Percentiles rank a stretch among this genome's conserved stretches.
Conservation (phyloP, 73 alveolate species). For the Halteria grandinella region DNA sequence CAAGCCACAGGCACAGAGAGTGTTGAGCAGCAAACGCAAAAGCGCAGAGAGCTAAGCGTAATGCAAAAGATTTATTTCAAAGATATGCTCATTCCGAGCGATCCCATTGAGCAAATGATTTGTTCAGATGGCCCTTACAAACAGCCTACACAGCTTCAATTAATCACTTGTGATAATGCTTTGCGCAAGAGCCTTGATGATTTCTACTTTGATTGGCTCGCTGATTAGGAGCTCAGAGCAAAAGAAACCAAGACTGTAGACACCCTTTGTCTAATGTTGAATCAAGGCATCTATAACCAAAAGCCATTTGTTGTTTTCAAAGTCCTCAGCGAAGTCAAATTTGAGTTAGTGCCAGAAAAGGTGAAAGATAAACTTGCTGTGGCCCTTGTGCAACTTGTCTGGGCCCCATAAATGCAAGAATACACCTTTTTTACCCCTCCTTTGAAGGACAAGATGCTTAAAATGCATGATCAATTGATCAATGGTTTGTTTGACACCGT, state of each 20-base stretch:
- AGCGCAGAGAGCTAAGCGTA: background rate
- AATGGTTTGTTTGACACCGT: background rate
- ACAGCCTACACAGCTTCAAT: too few species aligned
- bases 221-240: background rate
- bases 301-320: slow-evolving; percentile 7
- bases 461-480: background rate
- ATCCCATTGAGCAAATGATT: slow-evolving; percentile 12
- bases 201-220: slow-evolving; percentile 9
- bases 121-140: background rate
- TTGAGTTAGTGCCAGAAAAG: background rate
- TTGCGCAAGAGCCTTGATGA: background rate
- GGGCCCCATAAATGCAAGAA: slow-evolving; percentile 34
- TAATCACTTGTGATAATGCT: too few species aligned
- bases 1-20: slow-evolving; percentile 2
- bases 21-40: background rate
- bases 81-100: slow-evolving; percentile 33
- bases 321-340: slow-evolving; percentile 5
- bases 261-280: background rate
- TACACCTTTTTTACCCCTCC: background rate
- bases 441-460: slow-evolving; percentile 15
- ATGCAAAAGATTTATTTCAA: slow-evolving; percentile 10
- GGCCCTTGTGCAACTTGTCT: background rate
- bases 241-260: background rate
- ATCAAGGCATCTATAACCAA: slow-evolving; percentile 5
- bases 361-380: background rate